Conservation (phyloP, 345 rosid species). For the Garcia nutans region DNA sequence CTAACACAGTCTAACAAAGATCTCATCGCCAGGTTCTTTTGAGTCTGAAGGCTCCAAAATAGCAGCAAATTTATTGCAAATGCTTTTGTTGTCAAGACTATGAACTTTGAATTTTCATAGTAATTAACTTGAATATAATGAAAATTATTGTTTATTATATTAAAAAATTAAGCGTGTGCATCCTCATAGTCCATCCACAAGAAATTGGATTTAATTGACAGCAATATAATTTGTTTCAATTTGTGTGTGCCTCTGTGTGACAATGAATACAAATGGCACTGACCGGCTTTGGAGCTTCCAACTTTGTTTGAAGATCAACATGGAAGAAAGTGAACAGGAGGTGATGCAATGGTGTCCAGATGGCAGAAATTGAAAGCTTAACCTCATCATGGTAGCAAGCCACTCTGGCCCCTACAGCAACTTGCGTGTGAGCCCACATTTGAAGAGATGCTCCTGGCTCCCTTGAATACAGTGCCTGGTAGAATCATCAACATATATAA, state of each 20-base stretch:
- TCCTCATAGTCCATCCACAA: background rate
- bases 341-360: slow-evolving; percentile 95
- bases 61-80: background rate
- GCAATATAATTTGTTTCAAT: background rate
- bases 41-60: background rate
- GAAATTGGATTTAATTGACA: background rate
- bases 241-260: background rate
- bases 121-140: background rate
- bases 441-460: slow-evolving; percentile 65
- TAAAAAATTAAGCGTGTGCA: background rate
- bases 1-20: background rate
- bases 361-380: slow-evolving; percentile 83
- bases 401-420: slow-evolving; percentile 78
- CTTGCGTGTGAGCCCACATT: slow-evolving; percentile 90
- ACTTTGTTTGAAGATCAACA: slow-evolving; percentile 93
- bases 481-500: slow-evolving; percentile 29
- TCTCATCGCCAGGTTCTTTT: background rate
- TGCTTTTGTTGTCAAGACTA: background rate
- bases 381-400: slow-evolving; percentile 96
- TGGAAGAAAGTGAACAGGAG: slow-evolving; percentile 93
- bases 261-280: slow-evolving; percentile 23
- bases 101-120: background rate
- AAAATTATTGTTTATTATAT: background rate
- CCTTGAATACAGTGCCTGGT: slow-evolving; percentile 82
- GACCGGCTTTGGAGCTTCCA: slow-evolving; percentile 99